Base-by-base conservation (phyloP, 2,329 filamentous ascomycete species). In the Huntiella moniliformis region DNA sequence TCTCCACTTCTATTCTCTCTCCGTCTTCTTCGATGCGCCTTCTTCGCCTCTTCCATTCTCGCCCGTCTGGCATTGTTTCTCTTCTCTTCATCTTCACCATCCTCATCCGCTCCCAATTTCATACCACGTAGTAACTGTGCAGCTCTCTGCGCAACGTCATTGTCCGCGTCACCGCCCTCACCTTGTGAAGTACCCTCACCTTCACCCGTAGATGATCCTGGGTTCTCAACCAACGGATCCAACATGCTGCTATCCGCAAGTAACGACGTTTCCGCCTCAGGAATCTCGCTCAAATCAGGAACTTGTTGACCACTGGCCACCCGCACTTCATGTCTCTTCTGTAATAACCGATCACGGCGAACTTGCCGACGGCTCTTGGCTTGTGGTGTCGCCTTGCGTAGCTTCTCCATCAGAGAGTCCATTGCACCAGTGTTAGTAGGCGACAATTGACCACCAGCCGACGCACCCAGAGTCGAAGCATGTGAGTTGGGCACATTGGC, bases 391-490 rank as follows among this genome's bases (percentile, higher is more conserved):
- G 91, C 91, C 47, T 86, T 87, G 48, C 91, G 81, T 47, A 98
- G 67, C 63, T 96, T 96, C 73, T 95, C 85, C 42, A 98, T 74
- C 17, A 98, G 67, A 36, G 82, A 84, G 63, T 98, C 91, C 87
- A 98, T 96, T 44, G 87, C 91, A 45, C 88, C 91, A 5, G 84
- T 85, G 47, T 75, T 79, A 31, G 73, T 71, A 17, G 84, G 81
- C 2, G 79, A 80, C 28, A 71, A 67, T 4, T 77, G 77, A 34
- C 55, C 55, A 22, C 59, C 60, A 28, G 59, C 53, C 3, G 16
- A 22, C 7, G 43, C 3, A n/a, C 61, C 62, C n/a, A 66, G 65
- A 11, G 60, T 60, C 10, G 63, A 56, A 12, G 64, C 59, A 15
- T 13, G 28, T 15, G 40, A 42, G 12, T 32, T 32, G 10, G 40